These are phyloP conservation scores for Cymbopogon citratus DNA, from an alignment of 176 grass and related monocot genomes.

Conservation along the genomic window DNA sequence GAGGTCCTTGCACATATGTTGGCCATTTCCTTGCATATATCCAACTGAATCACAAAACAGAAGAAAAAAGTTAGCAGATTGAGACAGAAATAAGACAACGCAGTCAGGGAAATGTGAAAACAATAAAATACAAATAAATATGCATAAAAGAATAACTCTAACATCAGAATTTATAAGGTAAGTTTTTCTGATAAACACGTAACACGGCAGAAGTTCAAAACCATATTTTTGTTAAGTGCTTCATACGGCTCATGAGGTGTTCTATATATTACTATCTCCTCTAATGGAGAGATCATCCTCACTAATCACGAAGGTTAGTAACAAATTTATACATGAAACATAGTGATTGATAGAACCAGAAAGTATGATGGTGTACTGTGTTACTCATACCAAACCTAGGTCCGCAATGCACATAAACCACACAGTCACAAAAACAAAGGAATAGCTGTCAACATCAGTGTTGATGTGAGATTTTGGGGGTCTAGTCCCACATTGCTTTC, in stretches of 20 bases:
- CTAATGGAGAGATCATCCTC: background rate
- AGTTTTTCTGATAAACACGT: background rate
- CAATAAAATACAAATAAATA: conserved; percentile 19
- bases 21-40: conserved; percentile 99
- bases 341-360: background rate
- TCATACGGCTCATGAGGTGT: background rate
- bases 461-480: background rate
- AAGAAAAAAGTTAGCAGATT: conserved; percentile 31
- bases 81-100: background rate
- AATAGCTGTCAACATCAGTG: background rate
- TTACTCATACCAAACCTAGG: background rate
- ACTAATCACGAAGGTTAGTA: background rate
- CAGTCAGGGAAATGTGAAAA: background rate
- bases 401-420: background rate
- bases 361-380: background rate
- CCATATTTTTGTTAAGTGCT: background rate
- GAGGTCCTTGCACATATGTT: conserved; percentile 66
- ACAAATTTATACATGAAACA: conserved; percentile 7
- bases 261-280: background rate
- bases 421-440: background rate
- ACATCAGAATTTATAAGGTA: background rate
- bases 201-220: background rate
- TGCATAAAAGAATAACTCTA: background rate
- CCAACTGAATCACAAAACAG: conserved; percentile 64
- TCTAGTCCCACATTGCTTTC: background rate